A percentile compares a stretch with the other conserved stretches of the same genome.
Conservation (phyloP, 805 yeast species). For the Wickerhamiella domercqiae region DNA sequence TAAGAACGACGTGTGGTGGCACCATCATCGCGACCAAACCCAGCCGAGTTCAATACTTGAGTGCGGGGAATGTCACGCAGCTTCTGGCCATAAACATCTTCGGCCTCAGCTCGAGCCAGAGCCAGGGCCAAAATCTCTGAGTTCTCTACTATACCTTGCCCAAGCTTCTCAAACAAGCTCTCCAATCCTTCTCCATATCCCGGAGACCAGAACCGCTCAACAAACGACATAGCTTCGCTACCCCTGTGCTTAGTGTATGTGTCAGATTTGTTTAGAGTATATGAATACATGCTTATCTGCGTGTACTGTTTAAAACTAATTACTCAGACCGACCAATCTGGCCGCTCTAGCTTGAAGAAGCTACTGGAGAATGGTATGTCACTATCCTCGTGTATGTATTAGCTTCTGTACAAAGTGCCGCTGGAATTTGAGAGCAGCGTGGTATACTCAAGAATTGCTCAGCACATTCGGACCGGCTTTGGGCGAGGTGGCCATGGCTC, state of each 20-base stretch:
- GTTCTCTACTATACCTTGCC: slow-evolving; percentile 51
- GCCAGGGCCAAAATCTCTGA: slow-evolving; percentile 52
- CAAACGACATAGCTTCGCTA: slow-evolving; percentile 7
- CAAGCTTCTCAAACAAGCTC: slow-evolving; percentile 25
- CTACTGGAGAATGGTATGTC: slow-evolving; percentile 7
- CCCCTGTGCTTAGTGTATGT: not conserved
- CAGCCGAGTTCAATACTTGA: slow-evolving; percentile 26
- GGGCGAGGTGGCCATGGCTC: slow-evolving; percentile 42
- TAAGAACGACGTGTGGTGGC: slow-evolving; percentile 49
- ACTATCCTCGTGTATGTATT: slow-evolving; percentile 49
- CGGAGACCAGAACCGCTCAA: slow-evolving; percentile 18
- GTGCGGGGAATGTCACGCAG: slow-evolving; percentile 29
- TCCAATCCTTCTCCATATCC: slow-evolving; percentile 21
- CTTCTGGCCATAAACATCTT: slow-evolving; percentile 45
- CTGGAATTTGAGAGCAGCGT: slow-evolving; percentile 77
- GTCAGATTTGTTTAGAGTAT: not conserved
- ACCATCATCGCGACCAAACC: slow-evolving; percentile 44
- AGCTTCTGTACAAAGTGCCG: slow-evolving; percentile 70
- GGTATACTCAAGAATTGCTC: slow-evolving; percentile 77
- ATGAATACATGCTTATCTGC: slow-evolving; percentile 1
- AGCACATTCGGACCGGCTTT: slow-evolving; percentile 54
- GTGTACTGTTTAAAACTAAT: too few relatives aligned
- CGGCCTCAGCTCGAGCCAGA: slow-evolving; percentile 57
- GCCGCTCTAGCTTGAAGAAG: not conserved
- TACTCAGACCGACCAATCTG: not conserved